Percentiles rank a stretch among this genome's conserved stretches.
phyloP scores from a whole-genome alignment of 257 asterid species.

The Linaria vulgaris region DNA sequence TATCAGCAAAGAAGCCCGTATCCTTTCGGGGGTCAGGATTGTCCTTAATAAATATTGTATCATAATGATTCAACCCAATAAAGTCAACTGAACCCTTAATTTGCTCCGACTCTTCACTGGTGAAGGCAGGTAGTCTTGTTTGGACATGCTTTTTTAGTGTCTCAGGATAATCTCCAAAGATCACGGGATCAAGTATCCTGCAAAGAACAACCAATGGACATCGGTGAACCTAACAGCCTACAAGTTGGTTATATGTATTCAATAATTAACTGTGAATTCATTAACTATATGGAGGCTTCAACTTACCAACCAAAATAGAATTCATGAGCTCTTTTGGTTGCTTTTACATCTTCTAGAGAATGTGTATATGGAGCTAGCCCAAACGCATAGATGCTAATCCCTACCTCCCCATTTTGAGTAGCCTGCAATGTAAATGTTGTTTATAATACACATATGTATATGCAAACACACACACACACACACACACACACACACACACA shows the following conservation, averaged over 20 bases:
- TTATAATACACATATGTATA: no score
- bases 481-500: no score
- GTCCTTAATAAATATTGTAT: conserved; percentile 32
- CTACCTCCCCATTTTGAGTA: conserved; percentile 55
- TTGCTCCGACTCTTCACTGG: conserved; percentile 40
- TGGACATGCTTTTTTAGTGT: conserved; percentile 43
- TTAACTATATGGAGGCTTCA: background rate
- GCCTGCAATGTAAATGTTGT: conserved; percentile 33
- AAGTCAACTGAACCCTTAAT: conserved; percentile 62
- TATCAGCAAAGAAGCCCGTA: conserved; percentile 35
- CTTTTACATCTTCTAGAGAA: conserved; percentile 42
- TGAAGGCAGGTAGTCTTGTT: conserved; percentile 50
- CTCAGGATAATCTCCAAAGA: conserved; percentile 67
- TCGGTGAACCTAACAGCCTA: no score
- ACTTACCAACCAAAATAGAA: conserved; percentile 61
- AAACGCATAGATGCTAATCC: conserved; percentile 40
- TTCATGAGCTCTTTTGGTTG: conserved; percentile 45
- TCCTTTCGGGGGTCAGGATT: conserved; percentile 24
- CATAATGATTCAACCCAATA: conserved; percentile 54
- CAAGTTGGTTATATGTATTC: no score
- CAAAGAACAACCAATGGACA: no score
- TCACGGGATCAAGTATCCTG: conserved; percentile 58
- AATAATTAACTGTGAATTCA: no score
- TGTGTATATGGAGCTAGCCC: conserved; percentile 42
- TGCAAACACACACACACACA: no score